Base-by-base conservation (phyloP, 176 grass and related monocot genomes). In the Dendrocalamus sinicus region DNA sequence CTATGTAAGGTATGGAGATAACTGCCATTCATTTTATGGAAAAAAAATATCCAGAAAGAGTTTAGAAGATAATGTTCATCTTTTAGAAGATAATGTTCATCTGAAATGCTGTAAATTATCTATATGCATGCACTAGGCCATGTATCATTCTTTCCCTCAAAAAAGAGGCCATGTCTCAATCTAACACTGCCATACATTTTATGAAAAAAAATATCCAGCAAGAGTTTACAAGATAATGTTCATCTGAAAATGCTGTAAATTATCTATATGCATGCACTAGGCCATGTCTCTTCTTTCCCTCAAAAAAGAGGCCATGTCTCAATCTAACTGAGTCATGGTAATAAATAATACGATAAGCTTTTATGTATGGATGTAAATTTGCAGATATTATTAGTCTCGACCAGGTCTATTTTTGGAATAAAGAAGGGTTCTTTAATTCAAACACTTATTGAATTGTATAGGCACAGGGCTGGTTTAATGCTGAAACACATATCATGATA, bases 1-100 rank as follows among this genome's bases (percentile, higher is more conserved):
- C 79, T 97, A 30, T 97, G 95, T 76, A 97, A 92, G 95, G 95
- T 97, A 94, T 77, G 65, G 41, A 83, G 68, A 83, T 59, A 90
- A 20, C 30, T 73, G 39, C 26, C 41, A 39, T 66, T 52, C 57
- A 61, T 61, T 54, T 12, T 19, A 70, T 78, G 30, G 58, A 35
- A 55, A 55, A 55, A 69, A 61, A 39, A 39, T 39, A 39, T 61
- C 8, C 14, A 73, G 54, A 15, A 22, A 11, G 7, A 1, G 14
- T 73, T 83, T 58, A 66, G 65, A 76, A 69, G 61, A 70, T 45
- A n/a, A 14, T 51, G 44, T 73, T 77, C 9, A 39, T 78, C 41
- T 76, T 73, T 83, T 58, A 66, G 65, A 76, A 69, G 61, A 70
- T 45, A n/a, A 14, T 51, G 44, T 73, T 77, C 9, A 39, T 78